Conservation (phyloP, 495 filamentous ascomycete genomes). For the Thozetella sp. region DNA sequence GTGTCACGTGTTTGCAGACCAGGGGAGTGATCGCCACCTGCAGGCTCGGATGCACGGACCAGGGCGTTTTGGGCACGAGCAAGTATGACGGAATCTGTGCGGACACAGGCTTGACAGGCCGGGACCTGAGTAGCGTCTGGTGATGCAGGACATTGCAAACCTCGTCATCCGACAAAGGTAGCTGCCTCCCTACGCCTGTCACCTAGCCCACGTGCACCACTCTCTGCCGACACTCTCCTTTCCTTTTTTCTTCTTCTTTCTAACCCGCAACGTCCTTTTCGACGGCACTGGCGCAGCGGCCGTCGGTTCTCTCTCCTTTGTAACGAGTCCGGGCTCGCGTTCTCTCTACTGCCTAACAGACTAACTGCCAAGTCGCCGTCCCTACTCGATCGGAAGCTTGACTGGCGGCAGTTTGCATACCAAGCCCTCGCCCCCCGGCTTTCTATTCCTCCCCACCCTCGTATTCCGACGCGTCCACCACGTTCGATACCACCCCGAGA, state of each 20-base stretch:
- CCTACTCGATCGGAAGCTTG: neutral
- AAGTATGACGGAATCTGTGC: neutral
- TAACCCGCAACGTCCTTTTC: too few relatives aligned
- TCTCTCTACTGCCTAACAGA: neutral
- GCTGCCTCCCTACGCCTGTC: too few relatives aligned
- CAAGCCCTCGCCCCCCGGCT: conserved; percentile 5
- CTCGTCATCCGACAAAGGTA: neutral
- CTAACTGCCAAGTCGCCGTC: conserved; percentile 3
- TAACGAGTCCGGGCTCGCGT: neutral
- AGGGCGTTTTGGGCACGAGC: too few relatives aligned
- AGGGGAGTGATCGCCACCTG: neutral
- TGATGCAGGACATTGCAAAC: neutral
- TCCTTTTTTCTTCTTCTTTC: too few relatives aligned
- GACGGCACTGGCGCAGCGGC: neutral
- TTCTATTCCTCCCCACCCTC: neutral
- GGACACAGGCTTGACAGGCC: neutral
- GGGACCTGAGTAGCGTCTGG: neutral
- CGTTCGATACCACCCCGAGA: conserved; percentile 46
- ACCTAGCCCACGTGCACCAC: too few relatives aligned
- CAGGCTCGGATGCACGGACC: neutral
- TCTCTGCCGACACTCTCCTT: too few relatives aligned
- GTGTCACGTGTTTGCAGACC: neutral
- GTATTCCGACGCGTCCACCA: conserved; percentile 26
- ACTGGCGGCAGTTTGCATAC: neutral
- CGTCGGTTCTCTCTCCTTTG: neutral